phyloP scores from a whole-genome alignment of 257 asterid genomes.

The Nicotiana knightiana region DNA sequence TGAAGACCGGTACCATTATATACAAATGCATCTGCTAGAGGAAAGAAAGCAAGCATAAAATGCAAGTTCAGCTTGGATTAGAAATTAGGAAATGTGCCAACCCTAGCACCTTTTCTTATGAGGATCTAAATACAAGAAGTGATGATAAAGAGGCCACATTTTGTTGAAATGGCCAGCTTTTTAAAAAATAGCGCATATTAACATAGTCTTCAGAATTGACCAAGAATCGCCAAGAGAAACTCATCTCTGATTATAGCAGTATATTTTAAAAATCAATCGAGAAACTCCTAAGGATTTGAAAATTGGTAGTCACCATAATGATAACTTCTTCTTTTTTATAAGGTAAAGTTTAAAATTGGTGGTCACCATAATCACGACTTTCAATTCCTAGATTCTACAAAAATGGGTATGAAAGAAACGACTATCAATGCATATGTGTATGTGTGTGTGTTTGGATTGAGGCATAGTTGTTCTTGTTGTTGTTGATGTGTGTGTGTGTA shows the following conservation, averaged over 20 bases:
- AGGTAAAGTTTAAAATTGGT: too few relatives aligned
- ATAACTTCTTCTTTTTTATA: background rate
- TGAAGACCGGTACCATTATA: background rate
- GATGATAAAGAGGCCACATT: background rate
- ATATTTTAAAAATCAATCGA: background rate
- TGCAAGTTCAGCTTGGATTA: background rate
- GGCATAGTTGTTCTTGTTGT: too few relatives aligned
- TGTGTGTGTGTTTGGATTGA: too few relatives aligned
- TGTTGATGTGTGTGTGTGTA: background rate
- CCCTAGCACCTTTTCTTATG: background rate
- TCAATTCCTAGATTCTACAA: background rate
- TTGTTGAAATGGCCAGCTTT: background rate
- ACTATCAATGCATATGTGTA: too few relatives aligned
- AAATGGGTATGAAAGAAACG: background rate
- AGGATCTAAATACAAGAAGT: background rate
- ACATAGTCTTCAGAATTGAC: background rate
- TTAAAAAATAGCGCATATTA: background rate
- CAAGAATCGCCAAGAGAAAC: background rate
- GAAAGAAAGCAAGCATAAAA: background rate
- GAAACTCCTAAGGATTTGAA: background rate
- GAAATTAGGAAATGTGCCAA: background rate
- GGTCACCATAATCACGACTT: background rate
- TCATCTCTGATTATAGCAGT: background rate
- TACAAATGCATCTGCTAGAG: background rate
- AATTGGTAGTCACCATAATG: background rate